Percentiles rank a stretch among this genome's conserved stretches.
Conservation (phyloP, 805 yeast species). For the Ogataea pini region DNA sequence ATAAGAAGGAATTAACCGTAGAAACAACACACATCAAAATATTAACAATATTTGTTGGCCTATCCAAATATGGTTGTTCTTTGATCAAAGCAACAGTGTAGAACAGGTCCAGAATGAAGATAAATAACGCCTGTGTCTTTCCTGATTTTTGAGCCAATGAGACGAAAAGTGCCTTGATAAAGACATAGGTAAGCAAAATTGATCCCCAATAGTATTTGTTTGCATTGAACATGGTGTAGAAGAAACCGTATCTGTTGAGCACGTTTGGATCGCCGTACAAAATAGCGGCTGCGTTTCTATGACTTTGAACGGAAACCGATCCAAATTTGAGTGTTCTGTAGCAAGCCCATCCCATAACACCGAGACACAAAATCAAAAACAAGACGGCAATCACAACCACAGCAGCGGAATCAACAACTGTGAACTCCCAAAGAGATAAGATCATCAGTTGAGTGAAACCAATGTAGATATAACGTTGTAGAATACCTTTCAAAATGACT, state of each 20-base stretch:
- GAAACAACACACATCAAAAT: conserved; percentile 72
- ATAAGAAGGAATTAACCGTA: conserved; percentile 78
- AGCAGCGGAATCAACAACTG: conserved; percentile 80
- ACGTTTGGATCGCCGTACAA: conserved; percentile 76
- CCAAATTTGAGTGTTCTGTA: conserved; percentile 69
- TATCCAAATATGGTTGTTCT: conserved; percentile 76
- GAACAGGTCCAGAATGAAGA: conserved; percentile 73
- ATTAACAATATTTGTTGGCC: conserved; percentile 75
- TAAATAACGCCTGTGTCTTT: conserved; percentile 73
- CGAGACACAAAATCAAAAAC: conserved; percentile 61
- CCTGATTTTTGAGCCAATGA: conserved; percentile 81
- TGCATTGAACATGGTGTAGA: conserved; percentile 87
- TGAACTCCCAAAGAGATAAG: conserved; percentile 86
- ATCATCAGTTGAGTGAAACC: conserved; percentile 83
- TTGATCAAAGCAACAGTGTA: conserved; percentile 65
- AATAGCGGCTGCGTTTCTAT: conserved; percentile 83
- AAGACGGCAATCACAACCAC: conserved; percentile 79
- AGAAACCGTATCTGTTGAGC: conserved; percentile 80
- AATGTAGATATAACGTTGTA: conserved; percentile 76
- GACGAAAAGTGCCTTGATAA: conserved; percentile 70
- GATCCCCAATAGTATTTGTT: conserved; percentile 80
- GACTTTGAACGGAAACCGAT: conserved; percentile 52
- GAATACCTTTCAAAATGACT: conserved; percentile 69
- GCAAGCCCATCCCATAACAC: conserved; percentile 63
- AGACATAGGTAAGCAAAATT: conserved; percentile 58